Conservation (phyloP, 2,329 filamentous ascomycete genomes). For the Plectosphaerella plurivora region DNA sequence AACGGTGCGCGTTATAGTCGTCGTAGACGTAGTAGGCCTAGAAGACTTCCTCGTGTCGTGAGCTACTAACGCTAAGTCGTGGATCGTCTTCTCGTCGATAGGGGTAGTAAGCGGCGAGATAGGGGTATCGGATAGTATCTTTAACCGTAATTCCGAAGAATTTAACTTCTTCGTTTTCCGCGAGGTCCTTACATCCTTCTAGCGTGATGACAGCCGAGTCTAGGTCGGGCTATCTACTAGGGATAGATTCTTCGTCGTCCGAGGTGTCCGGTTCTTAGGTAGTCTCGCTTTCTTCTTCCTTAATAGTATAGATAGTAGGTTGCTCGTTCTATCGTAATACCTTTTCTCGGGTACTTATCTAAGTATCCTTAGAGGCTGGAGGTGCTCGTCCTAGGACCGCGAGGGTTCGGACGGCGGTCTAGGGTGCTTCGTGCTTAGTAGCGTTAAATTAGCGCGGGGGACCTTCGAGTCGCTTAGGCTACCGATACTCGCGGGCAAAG, state of each 20-base stretch:
- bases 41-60: neutral
- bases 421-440: neutral
- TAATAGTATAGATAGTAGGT: too few species aligned
- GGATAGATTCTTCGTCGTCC: too few species aligned
- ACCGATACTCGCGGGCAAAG: neutral
- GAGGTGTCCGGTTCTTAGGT: too few species aligned
- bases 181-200: neutral
- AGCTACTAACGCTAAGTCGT: neutral
- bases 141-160: neutral
- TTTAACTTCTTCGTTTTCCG: neutral
- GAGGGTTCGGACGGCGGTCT: neutral
- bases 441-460: neutral
- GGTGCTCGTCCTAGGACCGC: too few species aligned
- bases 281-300: too few species aligned
- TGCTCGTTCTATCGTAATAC: too few species aligned
- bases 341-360: too few species aligned
- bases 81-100: neutral
- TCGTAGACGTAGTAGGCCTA: neutral
- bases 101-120: neutral
- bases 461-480: neutral
- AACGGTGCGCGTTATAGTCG: neutral
- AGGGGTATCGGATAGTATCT: neutral
- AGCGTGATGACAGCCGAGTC: neutral
- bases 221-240: too few species aligned
- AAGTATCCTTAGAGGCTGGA: too few species aligned